These are phyloP conservation scores for Podospora comata DNA, from an alignment of 495 filamentous ascomycete genomes.

Conservation along the genomic window DNA sequence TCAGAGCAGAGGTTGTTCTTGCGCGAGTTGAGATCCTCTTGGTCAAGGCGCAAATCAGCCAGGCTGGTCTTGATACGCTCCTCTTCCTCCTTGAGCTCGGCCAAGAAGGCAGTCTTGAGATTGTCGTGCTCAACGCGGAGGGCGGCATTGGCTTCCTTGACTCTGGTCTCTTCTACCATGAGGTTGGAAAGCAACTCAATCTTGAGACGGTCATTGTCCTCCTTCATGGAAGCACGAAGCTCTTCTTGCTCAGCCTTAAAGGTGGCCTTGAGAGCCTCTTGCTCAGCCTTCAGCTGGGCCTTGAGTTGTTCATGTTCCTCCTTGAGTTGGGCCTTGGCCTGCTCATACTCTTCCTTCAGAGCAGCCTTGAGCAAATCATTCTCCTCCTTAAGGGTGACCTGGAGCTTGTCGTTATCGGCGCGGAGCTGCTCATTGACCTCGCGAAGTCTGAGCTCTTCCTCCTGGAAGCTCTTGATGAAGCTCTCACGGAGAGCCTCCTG, in stretches of 20 bases:
- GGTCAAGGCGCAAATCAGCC: constrained; percentile 56
- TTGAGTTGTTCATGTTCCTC: constrained; percentile 22
- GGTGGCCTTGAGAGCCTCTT: constrained; percentile 29
- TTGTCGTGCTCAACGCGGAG: constrained; percentile 22
- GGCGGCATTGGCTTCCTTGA: constrained; percentile 11
- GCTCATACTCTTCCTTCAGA: constrained; percentile 33
- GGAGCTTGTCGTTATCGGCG: constrained; percentile 63
- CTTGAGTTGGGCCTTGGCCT: constrained; percentile 20
- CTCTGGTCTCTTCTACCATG: constrained; percentile 19
- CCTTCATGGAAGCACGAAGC: constrained; percentile 42
- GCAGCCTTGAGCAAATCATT: constrained; percentile 70
- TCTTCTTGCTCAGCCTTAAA: constrained; percentile 20
- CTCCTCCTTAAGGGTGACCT: constrained; percentile 51
- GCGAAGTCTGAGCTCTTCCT: constrained; percentile 53
- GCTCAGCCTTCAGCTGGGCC: constrained; percentile 27
- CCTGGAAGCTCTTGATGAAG: constrained; percentile 58
- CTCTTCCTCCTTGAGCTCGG: constrained; percentile 29
- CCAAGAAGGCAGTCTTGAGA: constrained; percentile 16
- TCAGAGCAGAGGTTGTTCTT: constrained; percentile 77
- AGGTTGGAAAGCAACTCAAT: constrained; percentile 12
- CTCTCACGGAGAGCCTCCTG: constrained; percentile 50
- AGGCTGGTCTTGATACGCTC: constrained; percentile 41
- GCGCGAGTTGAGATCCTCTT: constrained; percentile 66
- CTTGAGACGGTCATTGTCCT: constrained; percentile 56
- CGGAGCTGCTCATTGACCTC: constrained; percentile 66